phyloP scores from a whole-genome alignment of 2,329 filamentous ascomycete genomes.

The Camillea tinctor region DNA sequence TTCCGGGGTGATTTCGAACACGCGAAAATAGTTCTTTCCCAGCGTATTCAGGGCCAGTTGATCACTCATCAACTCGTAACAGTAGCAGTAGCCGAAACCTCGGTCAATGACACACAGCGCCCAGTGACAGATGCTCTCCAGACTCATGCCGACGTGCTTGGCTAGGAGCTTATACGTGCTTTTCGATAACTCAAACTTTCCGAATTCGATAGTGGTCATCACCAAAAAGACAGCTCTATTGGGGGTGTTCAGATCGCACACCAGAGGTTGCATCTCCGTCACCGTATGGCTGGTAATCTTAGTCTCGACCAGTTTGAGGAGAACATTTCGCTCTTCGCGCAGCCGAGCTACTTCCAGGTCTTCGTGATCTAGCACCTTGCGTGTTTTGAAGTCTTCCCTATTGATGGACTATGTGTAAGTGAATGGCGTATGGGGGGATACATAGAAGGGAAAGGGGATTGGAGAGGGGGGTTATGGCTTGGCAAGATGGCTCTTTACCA shows the following conservation, averaged over 20 bases:
- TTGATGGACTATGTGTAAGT: background rate
- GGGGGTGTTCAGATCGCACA: constrained; percentile 14
- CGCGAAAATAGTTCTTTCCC: constrained; percentile 29
- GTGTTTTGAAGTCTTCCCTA: background rate
- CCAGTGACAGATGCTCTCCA: constrained; percentile 31
- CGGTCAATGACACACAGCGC: constrained; percentile 30
- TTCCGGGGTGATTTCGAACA: constrained; percentile 29
- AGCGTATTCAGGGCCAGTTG: constrained; percentile 27
- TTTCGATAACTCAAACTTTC: constrained; percentile 27
- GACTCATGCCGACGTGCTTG: constrained; percentile 30
- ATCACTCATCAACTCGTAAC: constrained; percentile 34
- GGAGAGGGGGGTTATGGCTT: background rate
- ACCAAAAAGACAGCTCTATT: constrained; percentile 29
- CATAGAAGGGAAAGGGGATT: background rate
- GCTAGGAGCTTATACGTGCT: constrained; percentile 28
- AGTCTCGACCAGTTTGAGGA: constrained; percentile 21
- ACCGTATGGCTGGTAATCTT: constrained; percentile 25
- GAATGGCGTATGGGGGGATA: background rate
- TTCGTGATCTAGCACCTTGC: background rate
- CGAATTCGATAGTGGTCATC: constrained; percentile 30
- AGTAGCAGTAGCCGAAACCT: constrained; percentile 22
- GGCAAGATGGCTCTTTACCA: background rate
- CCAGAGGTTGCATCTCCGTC: constrained; percentile 22
- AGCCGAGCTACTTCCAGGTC: background rate
- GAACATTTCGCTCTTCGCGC: constrained; percentile 18